Evolutionary conservation across 2,329 filamentous ascomycete species (phyloP), one percentile per base, ranked within the genome.

Genomic region (Colletotrichum siamense): DNA sequence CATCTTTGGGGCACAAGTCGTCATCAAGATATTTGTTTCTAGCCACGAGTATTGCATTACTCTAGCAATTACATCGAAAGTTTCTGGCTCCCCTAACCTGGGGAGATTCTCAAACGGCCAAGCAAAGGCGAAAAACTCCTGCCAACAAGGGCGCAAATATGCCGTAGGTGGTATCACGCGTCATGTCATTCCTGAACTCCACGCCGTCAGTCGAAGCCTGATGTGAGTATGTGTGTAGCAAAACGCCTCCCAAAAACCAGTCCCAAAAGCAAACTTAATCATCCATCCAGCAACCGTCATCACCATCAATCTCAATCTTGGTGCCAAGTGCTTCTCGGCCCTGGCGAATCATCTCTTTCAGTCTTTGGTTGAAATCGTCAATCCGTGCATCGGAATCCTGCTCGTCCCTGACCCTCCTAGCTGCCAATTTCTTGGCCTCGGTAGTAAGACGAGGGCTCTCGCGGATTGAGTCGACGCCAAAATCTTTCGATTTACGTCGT

Each of bases 281-380:
- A 59, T 86, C 88, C 68, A 88, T 87, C 85, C 87, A 88, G 1
- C 79, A 78, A 22, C 79, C 82, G 22, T 83, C 86, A 49, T 85
- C 83, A 30, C 86, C 85, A 52, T 91, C 89, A 59, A 95, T 89
- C 81, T 95, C 92, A 66, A 95, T 88, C 55, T 88, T 94, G 24
- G 94, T 94, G 3, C 94, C 96, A 22, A 99, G 86, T 3, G 97
- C 97, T 83, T 97, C 94, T 80, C 94, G 94, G 1, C 96, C 97
- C 84, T 99, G 94, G 3, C 93, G 90, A 71, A 99, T 98, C 94
- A 99, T 95, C 39, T 93, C 94, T 81, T 94, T 92, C 64, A 99
- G 87, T 80, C 94, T 92, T 64, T 92, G 89, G 82, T 97, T 98
- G 84, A 99, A 92, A 30, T 94, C 91, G 65, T 92, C 92, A 79